These are phyloP conservation scores for Yamadazyma insecticola DNA, from an alignment of 805 yeast species.

Conservation along the genomic window DNA sequence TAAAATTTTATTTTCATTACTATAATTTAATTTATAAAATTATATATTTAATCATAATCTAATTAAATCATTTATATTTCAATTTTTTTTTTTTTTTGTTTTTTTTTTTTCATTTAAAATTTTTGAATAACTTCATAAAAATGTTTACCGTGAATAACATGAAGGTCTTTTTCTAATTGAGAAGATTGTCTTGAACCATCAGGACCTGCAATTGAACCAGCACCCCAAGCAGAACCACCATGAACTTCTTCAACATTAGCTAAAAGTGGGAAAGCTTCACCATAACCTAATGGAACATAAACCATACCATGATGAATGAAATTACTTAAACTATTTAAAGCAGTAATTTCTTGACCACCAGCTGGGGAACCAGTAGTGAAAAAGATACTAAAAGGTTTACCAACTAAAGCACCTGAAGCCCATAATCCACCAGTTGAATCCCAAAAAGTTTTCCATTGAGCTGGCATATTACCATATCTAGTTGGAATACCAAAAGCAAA, in stretches of 20 bases:
- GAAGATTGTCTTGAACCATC: conserved; percentile 73
- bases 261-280: conserved; percentile 49
- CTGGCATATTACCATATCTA: conserved; percentile 76
- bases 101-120: conserved; percentile 10
- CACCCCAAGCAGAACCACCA: conserved; percentile 86
- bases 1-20: conserved; percentile 12
- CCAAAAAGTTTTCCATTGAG: conserved; percentile 73
- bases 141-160: conserved; percentile 61
- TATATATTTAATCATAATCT: conserved; percentile 2
- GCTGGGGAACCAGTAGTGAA: conserved; percentile 71
- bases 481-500: conserved; percentile 84
- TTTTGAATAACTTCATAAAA: conserved; percentile 37
- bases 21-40: conserved; percentile 1
- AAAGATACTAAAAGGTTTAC: conserved; percentile 72
- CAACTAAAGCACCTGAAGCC: conserved; percentile 68
- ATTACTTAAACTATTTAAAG: conserved; percentile 57
- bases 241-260: conserved; percentile 59
- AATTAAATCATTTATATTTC: too few relatives aligned
- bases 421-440: conserved; percentile 77
- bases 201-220: conserved; percentile 72
- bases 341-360: conserved; percentile 79
- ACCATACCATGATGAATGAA: conserved; percentile 78
- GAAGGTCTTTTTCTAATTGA: conserved; percentile 59
- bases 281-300: conserved; percentile 76
- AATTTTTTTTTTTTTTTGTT: too few relatives aligned